phyloP scores from a whole-genome alignment of 1,284 basidiomycete genomes.

The Heliocybe sulcata region DNA sequence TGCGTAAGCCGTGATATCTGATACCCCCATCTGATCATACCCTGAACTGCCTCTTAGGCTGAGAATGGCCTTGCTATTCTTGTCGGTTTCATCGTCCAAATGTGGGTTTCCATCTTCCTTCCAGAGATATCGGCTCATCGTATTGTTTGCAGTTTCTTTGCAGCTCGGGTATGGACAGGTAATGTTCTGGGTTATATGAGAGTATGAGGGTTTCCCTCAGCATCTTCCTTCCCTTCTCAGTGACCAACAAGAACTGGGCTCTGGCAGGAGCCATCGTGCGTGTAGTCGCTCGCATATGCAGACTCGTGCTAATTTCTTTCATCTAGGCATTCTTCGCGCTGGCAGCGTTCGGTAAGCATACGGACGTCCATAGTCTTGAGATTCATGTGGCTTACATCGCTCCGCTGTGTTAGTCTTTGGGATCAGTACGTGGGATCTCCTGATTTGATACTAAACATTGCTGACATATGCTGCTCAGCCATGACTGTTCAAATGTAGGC shows the following conservation, averaged over 20 bases:
- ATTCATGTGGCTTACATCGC: too few relatives aligned
- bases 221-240: slow-evolving; percentile 3
- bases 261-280: slow-evolving; percentile 13
- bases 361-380: neutral
- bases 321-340: slow-evolving; percentile 5
- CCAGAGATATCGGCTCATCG: neutral
- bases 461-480: slow-evolving; percentile 8
- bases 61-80: slow-evolving; percentile 27
- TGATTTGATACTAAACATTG: too few relatives aligned
- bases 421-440: neutral
- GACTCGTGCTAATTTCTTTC: neutral
- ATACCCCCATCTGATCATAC: slow-evolving; percentile 2
- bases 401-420: neutral
- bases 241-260: slow-evolving; percentile 10
- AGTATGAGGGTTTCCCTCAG: neutral
- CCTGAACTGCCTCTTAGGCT: slow-evolving; percentile 14
- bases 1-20: slow-evolving; percentile 21
- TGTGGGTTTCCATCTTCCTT: slow-evolving; percentile 17
- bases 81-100: slow-evolving; percentile 23
- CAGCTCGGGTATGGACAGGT: slow-evolving; percentile 24
- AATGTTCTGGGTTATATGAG: too few relatives aligned
- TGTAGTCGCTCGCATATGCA: neutral
- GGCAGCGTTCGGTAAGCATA: slow-evolving; percentile 9
- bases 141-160: slow-evolving; percentile 22
- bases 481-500: slow-evolving; percentile 19